These are phyloP conservation scores for Lasiosphaeris hirsuta DNA, from an alignment of 495 filamentous ascomycete species.

Conservation along the genomic window DNA sequence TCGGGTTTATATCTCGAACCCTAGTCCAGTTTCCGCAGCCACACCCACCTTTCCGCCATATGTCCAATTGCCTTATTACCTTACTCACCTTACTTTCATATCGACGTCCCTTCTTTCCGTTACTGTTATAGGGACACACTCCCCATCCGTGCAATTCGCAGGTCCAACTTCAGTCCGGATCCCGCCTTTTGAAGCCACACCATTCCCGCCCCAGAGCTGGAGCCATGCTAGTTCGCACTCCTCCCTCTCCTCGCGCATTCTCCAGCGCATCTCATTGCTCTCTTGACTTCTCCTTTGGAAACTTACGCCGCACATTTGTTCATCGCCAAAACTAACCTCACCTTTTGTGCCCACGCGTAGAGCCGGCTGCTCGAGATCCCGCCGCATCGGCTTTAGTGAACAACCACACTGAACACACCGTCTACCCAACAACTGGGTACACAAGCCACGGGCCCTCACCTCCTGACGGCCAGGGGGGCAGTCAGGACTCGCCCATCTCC, in stretches of 20 bases:
- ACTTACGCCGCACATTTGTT: background rate
- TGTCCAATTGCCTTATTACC: no score
- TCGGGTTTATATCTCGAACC: no score
- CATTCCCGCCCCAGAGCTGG: no score
- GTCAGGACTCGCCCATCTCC: conserved; percentile 18
- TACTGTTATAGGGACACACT: no score
- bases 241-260: background rate
- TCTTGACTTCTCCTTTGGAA: background rate
- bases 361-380: conserved; percentile 26
- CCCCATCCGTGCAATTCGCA: no score
- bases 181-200: no score
- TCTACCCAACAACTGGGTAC: conserved; percentile 16
- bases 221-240: background rate
- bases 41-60: no score
- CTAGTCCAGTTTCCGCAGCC: no score
- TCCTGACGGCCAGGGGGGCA: conserved; percentile 17
- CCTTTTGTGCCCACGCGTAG: conserved; percentile 15
- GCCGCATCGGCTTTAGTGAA: conserved; percentile 16
- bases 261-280: no score
- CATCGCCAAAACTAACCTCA: conserved; percentile 17
- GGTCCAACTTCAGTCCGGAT: no score
- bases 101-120: no score
- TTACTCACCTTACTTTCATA: no score
- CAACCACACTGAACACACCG: conserved; percentile 20
- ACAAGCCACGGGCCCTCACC: conserved; percentile 18